Evolutionary conservation across 495 filamentous ascomycete species (phyloP).

Genomic region (Cercophora samala): DNA sequence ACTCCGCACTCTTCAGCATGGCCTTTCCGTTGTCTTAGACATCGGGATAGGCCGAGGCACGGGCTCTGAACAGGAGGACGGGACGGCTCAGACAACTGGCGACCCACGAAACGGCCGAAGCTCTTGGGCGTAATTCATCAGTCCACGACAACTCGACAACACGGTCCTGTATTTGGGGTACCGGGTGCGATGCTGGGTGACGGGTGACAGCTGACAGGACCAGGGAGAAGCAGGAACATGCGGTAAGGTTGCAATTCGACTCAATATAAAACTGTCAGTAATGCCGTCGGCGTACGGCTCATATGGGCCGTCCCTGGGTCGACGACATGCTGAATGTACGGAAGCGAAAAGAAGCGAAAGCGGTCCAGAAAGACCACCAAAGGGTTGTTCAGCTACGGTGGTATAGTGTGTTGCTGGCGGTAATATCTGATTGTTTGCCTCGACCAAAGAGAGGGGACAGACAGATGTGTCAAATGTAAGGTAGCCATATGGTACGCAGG

Average conservation of each 20-base stretch:
- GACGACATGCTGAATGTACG: background rate
- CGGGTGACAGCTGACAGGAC: constrained; percentile 9
- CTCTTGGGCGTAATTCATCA: background rate
- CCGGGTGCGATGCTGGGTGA: constrained; percentile 6
- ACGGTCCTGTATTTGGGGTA: constrained; percentile 2
- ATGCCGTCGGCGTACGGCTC: constrained; percentile 13
- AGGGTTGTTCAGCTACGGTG: constrained; percentile 1
- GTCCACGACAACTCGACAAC: background rate
- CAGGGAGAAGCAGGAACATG: constrained; percentile 1
- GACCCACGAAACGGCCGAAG: background rate
- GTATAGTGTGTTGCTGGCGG: too few relatives aligned
- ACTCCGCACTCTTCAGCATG: background rate
- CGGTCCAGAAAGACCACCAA: background rate
- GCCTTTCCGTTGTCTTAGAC: constrained; percentile 1
- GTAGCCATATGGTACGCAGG: background rate
- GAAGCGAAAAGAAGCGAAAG: constrained; percentile 6
- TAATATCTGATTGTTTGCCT: background rate
- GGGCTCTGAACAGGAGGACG: background rate
- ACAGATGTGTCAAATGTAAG: background rate
- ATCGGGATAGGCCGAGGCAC: constrained; percentile 6
- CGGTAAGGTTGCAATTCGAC: constrained; percentile 17
- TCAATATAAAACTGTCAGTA: constrained; percentile 18
- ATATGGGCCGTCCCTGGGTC: constrained; percentile 11
- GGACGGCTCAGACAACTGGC: background rate
- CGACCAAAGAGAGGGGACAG: background rate